Base-by-base conservation (phyloP, 768 basidiomycete genomes). In the Sutorius australiensis region DNA sequence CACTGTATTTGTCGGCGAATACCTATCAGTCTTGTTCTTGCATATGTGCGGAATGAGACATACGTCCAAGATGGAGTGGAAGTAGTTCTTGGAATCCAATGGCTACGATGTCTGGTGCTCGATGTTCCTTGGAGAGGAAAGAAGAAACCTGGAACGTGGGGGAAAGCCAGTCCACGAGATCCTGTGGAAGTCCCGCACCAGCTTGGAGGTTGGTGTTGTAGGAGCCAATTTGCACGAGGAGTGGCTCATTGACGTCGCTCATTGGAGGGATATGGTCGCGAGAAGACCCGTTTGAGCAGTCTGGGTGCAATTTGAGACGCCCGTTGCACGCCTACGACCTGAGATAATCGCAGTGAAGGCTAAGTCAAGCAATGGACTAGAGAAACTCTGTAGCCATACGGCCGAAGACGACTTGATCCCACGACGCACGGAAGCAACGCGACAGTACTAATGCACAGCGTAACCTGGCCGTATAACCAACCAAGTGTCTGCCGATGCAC, bases 51-150 rank as follows among this genome's bases (percentile, higher is more conserved):
- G 36, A 48, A 50, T 45, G 51, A 40, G 50, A 83, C 88, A 61
- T 71, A 92, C 89, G 78, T 56, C 89, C 87, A 37, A 93, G 83
- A 65, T 95, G 90, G 3, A 98, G 77, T 6, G 93, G 94, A 12
- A 95, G 76, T 24, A 97, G 77, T 67, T 98, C 95, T 67, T 98
- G 95, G 59, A 97, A 94, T 3, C 92, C 92, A 48, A 98, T 87
- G 6, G 86, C 94, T 38, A 95, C 80, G 31, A 95, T 81, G 66
- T 94, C 92, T 37, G 94, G 92, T 6, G 89, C 82, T 52, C 82
- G 74, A 50, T 72, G 70, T 63, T 80, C 74, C 48, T 76, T 79
- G 32, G 85, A 77, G 31, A 91, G 81, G 71, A 90, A 84, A 48
- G 75, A 75, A 34, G 89, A 87, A 8, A 89, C 87, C 51, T 84